These are phyloP conservation scores for Clausena lansium DNA, from an alignment of 345 rosid species.

Conservation along the genomic window DNA sequence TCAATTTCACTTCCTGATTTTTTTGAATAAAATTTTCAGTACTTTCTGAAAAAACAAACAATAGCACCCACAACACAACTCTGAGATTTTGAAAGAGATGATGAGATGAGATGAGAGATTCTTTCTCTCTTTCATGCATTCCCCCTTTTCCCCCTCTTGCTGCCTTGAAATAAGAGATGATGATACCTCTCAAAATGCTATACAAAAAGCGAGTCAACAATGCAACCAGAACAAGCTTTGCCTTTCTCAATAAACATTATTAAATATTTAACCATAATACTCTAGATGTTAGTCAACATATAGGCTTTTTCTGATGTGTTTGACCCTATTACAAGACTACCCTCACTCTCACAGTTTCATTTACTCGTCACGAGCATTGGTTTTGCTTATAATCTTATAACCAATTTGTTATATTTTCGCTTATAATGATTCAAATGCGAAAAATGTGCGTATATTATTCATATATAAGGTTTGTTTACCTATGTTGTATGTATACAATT, in stretches of 20 bases:
- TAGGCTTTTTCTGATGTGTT: background rate
- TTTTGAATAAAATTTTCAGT: background rate
- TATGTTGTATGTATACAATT: background rate
- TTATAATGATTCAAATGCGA: too few relatives aligned
- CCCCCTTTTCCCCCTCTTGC: background rate
- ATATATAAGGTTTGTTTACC: too few relatives aligned
- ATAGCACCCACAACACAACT: too few relatives aligned
- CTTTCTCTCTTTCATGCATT: constrained; percentile 1
- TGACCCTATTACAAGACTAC: background rate
- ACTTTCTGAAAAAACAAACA: background rate
- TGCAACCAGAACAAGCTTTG: background rate
- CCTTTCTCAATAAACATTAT: constrained; percentile 2
- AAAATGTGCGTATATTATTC: too few relatives aligned
- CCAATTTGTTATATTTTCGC: too few relatives aligned
- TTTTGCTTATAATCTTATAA: too few relatives aligned
- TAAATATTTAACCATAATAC: too few relatives aligned
- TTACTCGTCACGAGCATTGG: background rate
- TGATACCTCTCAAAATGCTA: background rate
- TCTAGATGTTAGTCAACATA: too few relatives aligned
- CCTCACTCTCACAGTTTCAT: background rate
- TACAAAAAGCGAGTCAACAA: background rate
- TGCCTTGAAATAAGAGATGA: background rate
- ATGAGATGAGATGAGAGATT: constrained; percentile 1
- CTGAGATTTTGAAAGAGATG: background rate
- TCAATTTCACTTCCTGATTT: background rate